Evolutionary conservation across 1,284 basidiomycete genomes (phyloP).

Genomic region (Tilletia indica): DNA sequence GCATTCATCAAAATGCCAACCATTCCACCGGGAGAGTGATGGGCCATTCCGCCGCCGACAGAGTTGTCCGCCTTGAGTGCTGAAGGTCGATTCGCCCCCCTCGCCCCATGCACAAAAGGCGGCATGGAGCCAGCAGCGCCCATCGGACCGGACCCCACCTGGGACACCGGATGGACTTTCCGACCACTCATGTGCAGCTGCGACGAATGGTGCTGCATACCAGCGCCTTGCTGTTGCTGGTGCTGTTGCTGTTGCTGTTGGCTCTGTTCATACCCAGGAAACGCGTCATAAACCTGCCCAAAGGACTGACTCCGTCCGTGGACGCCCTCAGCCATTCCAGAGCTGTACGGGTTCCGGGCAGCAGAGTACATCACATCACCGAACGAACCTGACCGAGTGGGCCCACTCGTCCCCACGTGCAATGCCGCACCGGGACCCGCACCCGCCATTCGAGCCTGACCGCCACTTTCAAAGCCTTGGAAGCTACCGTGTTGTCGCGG

Average conservation of each 20-base stretch:
- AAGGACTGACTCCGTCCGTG: not conserved
- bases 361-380: not conserved
- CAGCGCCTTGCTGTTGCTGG: not conserved
- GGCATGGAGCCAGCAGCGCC: not conserved
- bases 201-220: not conserved
- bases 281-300: not conserved
- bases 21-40: not conserved
- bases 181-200: constrained; percentile 4
- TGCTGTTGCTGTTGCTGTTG: not conserved
- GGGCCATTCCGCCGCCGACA: not conserved
- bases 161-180: not conserved
- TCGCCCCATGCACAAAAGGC: not conserved
- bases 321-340: too few species aligned
- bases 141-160: not conserved
- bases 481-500: not conserved
- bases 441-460: not conserved
- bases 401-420: not conserved
- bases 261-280: not conserved
- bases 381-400: not conserved
- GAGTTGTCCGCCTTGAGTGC: not conserved
- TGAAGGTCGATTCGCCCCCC: not conserved
- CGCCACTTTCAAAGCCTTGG: not conserved
- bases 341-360: not conserved
- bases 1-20: too few species aligned
- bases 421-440: not conserved